These are phyloP conservation scores for Isabelozyma rhagii DNA, from an alignment of 805 yeast genomes.

Conservation along the genomic window DNA sequence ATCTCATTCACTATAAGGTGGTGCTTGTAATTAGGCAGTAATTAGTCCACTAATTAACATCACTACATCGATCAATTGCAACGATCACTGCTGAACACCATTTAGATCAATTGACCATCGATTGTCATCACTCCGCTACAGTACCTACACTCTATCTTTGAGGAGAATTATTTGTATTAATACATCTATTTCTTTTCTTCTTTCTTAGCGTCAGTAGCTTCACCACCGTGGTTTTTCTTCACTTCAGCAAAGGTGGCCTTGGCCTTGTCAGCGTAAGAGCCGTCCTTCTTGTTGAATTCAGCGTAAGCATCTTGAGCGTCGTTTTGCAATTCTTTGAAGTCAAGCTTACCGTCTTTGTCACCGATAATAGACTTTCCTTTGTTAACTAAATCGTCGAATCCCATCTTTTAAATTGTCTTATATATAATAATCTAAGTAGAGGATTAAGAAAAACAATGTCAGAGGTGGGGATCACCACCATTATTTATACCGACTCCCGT, in stretches of 20 bases:
- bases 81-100: background rate
- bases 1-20: no score
- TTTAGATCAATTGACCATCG: background rate
- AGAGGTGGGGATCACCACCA: no score
- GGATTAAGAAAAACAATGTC: no score
- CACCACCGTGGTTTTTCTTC: constrained; percentile 19
- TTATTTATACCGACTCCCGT: no score
- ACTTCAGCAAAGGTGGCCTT: constrained; percentile 29
- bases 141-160: no score
- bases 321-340: constrained; percentile 19
- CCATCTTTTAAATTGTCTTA: constrained; percentile 15
- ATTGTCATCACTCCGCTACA: no score
- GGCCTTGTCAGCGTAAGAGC: constrained; percentile 30
- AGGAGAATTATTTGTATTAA: background rate
- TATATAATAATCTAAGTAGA: no score
- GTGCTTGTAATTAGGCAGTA: background rate
- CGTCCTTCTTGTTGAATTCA: constrained; percentile 24
- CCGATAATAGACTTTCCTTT: constrained; percentile 27
- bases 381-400: constrained; percentile 28
- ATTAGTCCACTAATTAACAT: no score
- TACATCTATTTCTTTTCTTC: constrained; percentile 5
- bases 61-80: no score
- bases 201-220: constrained; percentile 8
- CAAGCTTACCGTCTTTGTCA: constrained; percentile 21
- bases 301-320: constrained; percentile 36